phyloP scores from a whole-genome alignment of 1,139 yeast genomes.

The Geotrichum klebahnii region DNA sequence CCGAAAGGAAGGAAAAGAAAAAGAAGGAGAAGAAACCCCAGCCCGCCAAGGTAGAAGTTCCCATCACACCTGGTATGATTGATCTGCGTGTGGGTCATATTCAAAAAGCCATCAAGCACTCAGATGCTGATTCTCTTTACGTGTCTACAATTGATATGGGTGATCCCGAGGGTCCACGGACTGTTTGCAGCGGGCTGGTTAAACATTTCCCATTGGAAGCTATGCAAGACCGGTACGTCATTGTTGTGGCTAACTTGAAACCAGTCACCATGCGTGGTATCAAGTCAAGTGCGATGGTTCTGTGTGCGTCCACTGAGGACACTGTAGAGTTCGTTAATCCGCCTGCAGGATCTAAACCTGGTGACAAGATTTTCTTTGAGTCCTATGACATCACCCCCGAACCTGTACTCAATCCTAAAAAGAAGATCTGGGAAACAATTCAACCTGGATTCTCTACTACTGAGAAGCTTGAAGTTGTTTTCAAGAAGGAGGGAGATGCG shows the following conservation, averaged over 20 bases:
- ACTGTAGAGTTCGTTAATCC: conserved; percentile 90
- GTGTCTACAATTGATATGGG: conserved; percentile 96
- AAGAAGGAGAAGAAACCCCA: conserved; percentile 45
- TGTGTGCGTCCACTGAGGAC: conserved; percentile 68
- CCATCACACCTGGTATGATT: conserved; percentile 74
- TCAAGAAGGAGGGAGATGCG: conserved; percentile 73
- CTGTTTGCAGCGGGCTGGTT: conserved; percentile 95
- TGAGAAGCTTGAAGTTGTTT: conserved; percentile 70
- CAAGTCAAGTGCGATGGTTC: conserved; percentile 92
- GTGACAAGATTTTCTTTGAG: conserved; percentile 93
- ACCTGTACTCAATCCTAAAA: conserved; percentile 91
- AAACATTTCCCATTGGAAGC: conserved; percentile 70
- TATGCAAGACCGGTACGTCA: conserved; percentile 76
- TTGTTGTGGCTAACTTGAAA: conserved; percentile 81
- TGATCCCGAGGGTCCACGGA: conserved; percentile 94
- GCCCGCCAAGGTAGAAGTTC: conserved; percentile 51
- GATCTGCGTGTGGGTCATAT: conserved; percentile 95
- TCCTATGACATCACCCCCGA: conserved; percentile 78
- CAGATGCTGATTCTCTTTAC: conserved; percentile 93
- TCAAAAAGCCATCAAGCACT: conserved; percentile 93
- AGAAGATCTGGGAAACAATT: conserved; percentile 92
- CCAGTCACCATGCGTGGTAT: conserved; percentile 93
- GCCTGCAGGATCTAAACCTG: conserved; percentile 87
- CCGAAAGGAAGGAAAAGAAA: conserved; percentile 60
- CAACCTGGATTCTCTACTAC: conserved; percentile 87